These are phyloP conservation scores for Hyaloscypha bicolor DNA, from an alignment of 495 filamentous ascomycete species.

Conservation along the genomic window DNA sequence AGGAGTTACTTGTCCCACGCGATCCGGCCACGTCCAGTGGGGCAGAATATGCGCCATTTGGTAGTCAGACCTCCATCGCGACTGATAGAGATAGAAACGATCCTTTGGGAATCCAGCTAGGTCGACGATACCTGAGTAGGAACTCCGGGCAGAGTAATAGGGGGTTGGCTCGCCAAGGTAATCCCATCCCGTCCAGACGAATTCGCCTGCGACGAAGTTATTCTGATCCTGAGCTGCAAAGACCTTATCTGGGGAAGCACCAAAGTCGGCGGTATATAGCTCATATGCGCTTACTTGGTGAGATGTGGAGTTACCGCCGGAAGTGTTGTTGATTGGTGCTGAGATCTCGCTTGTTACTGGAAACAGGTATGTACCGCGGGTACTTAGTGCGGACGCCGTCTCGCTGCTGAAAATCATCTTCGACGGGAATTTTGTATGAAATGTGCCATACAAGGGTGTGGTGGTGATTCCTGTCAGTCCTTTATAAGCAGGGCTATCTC, in stretches of 20 bases:
- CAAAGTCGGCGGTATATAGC: slow-evolving; percentile 44
- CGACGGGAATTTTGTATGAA: slow-evolving; percentile 42
- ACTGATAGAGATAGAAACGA: slow-evolving; percentile 50
- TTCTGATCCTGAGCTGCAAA: slow-evolving; percentile 47
- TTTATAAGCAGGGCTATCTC: slow-evolving; percentile 34
- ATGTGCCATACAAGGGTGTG: slow-evolving; percentile 36
- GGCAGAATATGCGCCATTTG: slow-evolving; percentile 49
- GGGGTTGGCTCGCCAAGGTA: slow-evolving; percentile 54
- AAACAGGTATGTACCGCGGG: slow-evolving; percentile 52
- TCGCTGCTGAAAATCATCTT: slow-evolving; percentile 50
- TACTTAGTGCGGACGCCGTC: slow-evolving; percentile 43
- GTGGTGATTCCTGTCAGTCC: slow-evolving; percentile 28
- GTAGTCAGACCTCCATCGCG: slow-evolving; percentile 46
- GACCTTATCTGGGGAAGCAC: slow-evolving; percentile 49
- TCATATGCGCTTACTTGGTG: slow-evolving; percentile 50
- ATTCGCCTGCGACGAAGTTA: slow-evolving; percentile 49
- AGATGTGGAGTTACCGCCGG: slow-evolving; percentile 33
- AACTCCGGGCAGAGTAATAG: slow-evolving; percentile 41
- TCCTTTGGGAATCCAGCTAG: slow-evolving; percentile 55
- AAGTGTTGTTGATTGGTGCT: slow-evolving; percentile 28
- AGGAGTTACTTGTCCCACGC: slow-evolving; percentile 47
- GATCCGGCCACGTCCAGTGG: slow-evolving; percentile 53
- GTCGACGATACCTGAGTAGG: slow-evolving; percentile 52
- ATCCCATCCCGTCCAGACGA: slow-evolving; percentile 54
- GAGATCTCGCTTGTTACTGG: slow-evolving; percentile 43